Evolutionary conservation across 2,329 filamentous ascomycete genomes (phyloP).

Genomic region (Pyricularia sp.): DNA sequence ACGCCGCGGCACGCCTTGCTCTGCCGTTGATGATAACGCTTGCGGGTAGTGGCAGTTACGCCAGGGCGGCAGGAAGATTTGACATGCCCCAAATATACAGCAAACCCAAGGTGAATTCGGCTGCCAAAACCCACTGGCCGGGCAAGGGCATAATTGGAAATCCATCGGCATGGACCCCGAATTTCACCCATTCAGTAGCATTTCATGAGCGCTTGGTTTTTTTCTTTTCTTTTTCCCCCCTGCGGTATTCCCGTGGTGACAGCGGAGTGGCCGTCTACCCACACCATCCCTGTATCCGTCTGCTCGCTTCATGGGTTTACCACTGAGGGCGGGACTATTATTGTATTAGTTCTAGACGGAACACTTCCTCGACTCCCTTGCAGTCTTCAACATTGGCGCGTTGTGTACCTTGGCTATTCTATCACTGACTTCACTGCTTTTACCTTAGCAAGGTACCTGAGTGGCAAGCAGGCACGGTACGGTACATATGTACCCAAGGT

Average conservation of each 20-base stretch:
- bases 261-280: background rate
- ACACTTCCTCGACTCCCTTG: background rate
- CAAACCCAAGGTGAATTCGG: constrained; percentile 12
- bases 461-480: background rate
- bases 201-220: background rate
- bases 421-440: background rate
- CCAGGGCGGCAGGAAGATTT: background rate
- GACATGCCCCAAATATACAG: constrained; percentile 2
- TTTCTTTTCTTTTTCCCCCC: background rate
- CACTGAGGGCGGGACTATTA: background rate
- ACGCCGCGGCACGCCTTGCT: constrained; percentile 16
- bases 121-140: background rate
- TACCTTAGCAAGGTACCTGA: background rate
- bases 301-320: background rate
- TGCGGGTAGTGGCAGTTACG: background rate
- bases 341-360: background rate
- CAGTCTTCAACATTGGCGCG: background rate
- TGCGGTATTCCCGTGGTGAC: background rate
- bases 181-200: background rate
- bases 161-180: background rate
- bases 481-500: background rate
- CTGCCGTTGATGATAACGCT: background rate
- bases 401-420: background rate
- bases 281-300: background rate
- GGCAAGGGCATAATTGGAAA: background rate